Conservation (phyloP, 306 rosid genomes). For the Begonia fuchsioides region DNA sequence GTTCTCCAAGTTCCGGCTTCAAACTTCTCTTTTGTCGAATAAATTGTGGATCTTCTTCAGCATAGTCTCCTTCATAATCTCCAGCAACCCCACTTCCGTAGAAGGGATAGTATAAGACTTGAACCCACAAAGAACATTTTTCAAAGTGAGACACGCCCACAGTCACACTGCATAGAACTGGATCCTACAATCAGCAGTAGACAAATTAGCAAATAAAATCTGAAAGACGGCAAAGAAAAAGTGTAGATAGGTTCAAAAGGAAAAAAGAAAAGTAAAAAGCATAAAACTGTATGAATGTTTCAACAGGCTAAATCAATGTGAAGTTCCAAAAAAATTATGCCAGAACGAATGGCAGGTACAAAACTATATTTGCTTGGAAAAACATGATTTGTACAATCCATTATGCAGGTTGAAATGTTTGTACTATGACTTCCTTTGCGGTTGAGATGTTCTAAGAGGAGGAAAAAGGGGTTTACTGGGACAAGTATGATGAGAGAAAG, state of each 20-base stretch:
- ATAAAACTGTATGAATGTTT: neutral
- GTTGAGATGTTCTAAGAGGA: too few species aligned
- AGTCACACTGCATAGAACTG: conserved; percentile 81
- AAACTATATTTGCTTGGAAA: too few species aligned
- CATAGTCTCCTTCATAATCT: conserved; percentile 87
- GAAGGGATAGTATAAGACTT: conserved; percentile 92
- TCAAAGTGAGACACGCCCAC: conserved; percentile 96
- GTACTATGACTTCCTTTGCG: too few species aligned
- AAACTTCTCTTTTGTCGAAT: conserved; percentile 89
- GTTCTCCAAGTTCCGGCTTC: conserved; percentile 94
- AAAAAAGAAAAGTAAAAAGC: neutral
- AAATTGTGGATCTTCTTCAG: conserved; percentile 89
- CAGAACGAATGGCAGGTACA: too few species aligned
- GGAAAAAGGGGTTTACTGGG: too few species aligned
- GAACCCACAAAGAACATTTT: conserved; percentile 95
- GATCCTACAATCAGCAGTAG: conserved; percentile 52
- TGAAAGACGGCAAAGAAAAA: neutral
- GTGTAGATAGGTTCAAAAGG: neutral
- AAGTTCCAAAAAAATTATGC: too few species aligned
- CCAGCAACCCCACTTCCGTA: conserved; percentile 86
- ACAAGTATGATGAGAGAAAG: too few species aligned
- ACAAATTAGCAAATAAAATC: conserved; percentile 16
- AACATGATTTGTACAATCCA: too few species aligned
- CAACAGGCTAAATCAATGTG: too few species aligned
- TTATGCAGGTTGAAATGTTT: too few species aligned